Base-by-base conservation (phyloP, 1,284 basidiomycete species). In the Wallemia mellicola region DNA sequence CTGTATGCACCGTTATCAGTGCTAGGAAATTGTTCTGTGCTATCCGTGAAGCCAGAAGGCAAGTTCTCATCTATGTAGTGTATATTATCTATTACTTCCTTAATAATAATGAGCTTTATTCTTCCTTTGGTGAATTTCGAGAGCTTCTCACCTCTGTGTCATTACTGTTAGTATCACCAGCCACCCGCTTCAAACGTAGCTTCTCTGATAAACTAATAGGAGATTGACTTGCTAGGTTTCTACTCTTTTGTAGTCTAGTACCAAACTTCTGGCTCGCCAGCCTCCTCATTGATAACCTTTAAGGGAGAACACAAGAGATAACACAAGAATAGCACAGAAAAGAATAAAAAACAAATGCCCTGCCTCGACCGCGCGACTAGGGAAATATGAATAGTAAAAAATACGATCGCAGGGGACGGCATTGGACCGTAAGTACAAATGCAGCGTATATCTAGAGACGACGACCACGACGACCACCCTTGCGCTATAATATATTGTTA, bases 401-500 rank as follows among this genome's bases (percentile, higher is more conserved):
- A 15, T 11, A 22, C 38, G 38, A 48, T 48, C 38, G 38, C 38
- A 48, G 38, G 38, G 38, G 38, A 48, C 38, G 38, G 38, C 38
- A 48, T 48, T 48, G 38, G 38, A 48, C 38, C 38, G 38, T 48
- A 48, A 48, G 38, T 48, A 48, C 38, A 48, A 17, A 17, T 48
- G 38, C 38, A 48, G 38, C 38, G 38, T 15, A 17, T 5, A 48
- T 48, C 38, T 73, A 77, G 66, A 96, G 81, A 83, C 92, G 87
- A 71, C 91, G 86, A 89, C 92, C 92, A 77, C 92, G 89, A 68
- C 92, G 87, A 92, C 92, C 92, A 82, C 92, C 92, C 89, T 89
- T 48, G 22, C 63, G 22, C 28, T 59, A 56, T 58, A 57, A 58
- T 17, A 58, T 14, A 59, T 63, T 59, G 65, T 58, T n/a, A 57